A percentile compares a stretch with the other conserved stretches of the same genome.
These are phyloP conservation scores for Xylariaceae sp. DNA, from an alignment of 2,329 filamentous ascomycete species.

Conservation along the genomic window DNA sequence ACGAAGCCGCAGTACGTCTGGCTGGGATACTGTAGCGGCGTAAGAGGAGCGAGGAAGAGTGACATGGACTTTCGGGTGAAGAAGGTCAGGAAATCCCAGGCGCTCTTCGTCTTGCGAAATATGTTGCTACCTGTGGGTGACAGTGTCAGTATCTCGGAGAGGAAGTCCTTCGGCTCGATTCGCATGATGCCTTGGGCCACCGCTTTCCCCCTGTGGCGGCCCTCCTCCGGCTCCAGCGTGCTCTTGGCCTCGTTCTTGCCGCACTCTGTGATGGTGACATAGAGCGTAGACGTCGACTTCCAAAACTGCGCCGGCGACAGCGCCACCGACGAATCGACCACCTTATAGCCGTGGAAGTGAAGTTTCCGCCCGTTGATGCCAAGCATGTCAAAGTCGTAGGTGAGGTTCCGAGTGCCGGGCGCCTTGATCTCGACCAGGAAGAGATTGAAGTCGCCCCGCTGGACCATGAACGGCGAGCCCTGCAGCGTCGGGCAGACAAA, in stretches of 20 bases:
- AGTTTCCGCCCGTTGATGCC: constrained; percentile 47
- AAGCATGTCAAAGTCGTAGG: constrained; percentile 57
- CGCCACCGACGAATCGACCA: constrained; percentile 55
- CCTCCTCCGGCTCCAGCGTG: constrained; percentile 32
- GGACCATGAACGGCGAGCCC: constrained; percentile 57
- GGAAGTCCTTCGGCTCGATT: constrained; percentile 48
- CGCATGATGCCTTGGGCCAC: constrained; percentile 56
- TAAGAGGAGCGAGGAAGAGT: constrained; percentile 50
- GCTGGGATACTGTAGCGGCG: constrained; percentile 50
- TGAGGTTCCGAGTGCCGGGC: constrained; percentile 53
- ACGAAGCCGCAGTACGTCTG: constrained; percentile 44
- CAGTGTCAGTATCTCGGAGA: constrained; percentile 50
- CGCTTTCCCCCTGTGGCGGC: constrained; percentile 38
- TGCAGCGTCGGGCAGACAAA: constrained; percentile 50
- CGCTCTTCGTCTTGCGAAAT: constrained; percentile 39
- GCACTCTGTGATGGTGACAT: constrained; percentile 50
- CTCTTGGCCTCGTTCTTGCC: constrained; percentile 20
- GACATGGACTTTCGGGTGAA: constrained; percentile 49
- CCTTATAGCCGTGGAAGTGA: constrained; percentile 58
- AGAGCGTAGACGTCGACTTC: constrained; percentile 57
- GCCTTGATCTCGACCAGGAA: constrained; percentile 49
- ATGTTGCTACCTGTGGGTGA: constrained; percentile 44
- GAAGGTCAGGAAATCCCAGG: constrained; percentile 48
- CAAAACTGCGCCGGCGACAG: constrained; percentile 53
- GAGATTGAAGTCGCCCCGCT: constrained; percentile 51